Conservation (phyloP, 805 yeast species). For the Wickerhamiella occidentalis region DNA sequence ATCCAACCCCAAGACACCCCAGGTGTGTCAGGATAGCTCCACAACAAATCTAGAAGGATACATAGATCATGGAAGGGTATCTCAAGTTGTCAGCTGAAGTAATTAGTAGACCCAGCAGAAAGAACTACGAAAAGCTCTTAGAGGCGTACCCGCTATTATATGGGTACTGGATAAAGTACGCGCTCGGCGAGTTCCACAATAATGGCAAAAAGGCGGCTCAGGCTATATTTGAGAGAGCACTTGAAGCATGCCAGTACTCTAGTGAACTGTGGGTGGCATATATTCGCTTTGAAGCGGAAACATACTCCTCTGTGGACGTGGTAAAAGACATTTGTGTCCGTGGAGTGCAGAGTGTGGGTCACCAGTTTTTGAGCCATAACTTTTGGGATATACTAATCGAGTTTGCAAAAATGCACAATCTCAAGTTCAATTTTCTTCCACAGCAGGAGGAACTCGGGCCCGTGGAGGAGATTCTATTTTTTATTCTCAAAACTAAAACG, state of each 20-base stretch:
- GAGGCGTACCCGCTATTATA: conserved; percentile 28
- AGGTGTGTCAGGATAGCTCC: background rate
- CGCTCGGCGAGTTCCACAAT: conserved; percentile 28
- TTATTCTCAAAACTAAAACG: conserved; percentile 10
- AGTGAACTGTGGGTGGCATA: conserved; percentile 32
- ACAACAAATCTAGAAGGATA: background rate
- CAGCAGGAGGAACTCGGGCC: background rate
- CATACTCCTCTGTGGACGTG: conserved; percentile 18
- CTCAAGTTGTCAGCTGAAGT: background rate
- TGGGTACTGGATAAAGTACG: conserved; percentile 35
- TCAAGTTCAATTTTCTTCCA: background rate
- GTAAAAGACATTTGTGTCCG: conserved; percentile 31
- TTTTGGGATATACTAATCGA: conserved; percentile 73
- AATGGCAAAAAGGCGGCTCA: conserved; percentile 26
- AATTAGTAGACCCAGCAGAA: background rate
- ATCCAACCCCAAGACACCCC: no score
- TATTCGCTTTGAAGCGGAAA: conserved; percentile 26
- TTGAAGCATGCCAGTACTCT: conserved; percentile 24
- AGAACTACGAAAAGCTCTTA: conserved; percentile 23
- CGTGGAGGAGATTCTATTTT: conserved; percentile 3
- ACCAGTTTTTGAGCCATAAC: conserved; percentile 62
- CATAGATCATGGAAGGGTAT: background rate
- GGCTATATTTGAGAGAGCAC: conserved; percentile 29
- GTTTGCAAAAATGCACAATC: conserved; percentile 38
- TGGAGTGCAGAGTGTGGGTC: conserved; percentile 46